Percentiles rank a stretch among this genome's conserved stretches.
Evolutionary conservation across 352 stramenopile species (phyloP).

Genomic region (Phytophthora boehmeriae): DNA sequence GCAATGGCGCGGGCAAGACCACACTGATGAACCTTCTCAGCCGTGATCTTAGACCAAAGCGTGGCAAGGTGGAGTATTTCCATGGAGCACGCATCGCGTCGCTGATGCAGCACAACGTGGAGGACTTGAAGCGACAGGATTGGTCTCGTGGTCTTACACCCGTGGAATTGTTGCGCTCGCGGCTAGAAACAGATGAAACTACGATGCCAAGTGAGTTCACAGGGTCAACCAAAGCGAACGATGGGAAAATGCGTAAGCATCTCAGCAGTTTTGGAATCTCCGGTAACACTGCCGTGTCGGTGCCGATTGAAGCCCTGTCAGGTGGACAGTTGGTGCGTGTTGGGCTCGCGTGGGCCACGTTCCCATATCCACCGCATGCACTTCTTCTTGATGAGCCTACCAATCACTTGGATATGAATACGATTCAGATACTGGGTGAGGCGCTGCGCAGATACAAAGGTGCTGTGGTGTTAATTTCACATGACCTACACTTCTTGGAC

Average conservation of each 20-base stretch:
- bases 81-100: slow-evolving; percentile 53
- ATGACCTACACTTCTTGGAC: slow-evolving; percentile 66
- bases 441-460: slow-evolving; percentile 60
- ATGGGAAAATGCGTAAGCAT: slow-evolving; percentile 49
- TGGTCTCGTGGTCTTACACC: slow-evolving; percentile 52
- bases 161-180: slow-evolving; percentile 45
- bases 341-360: slow-evolving; percentile 54
- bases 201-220: slow-evolving; percentile 7
- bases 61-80: slow-evolving; percentile 53
- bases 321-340: slow-evolving; percentile 61
- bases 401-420: slow-evolving; percentile 93
- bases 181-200: slow-evolving; percentile 40
- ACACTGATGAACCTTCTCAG: slow-evolving; percentile 95
- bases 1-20: slow-evolving; percentile 89
- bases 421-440: slow-evolving; percentile 76
- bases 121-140: slow-evolving; percentile 58
- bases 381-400: slow-evolving; percentile 93
- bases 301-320: slow-evolving; percentile 49
- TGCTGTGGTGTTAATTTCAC: slow-evolving; percentile 67
- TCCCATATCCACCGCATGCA: slow-evolving; percentile 90
- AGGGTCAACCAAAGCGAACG: slow-evolving; percentile 9
- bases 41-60: slow-evolving; percentile 63
- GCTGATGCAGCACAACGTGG: slow-evolving; percentile 71
- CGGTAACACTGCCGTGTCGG: slow-evolving; percentile 32
- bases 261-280: slow-evolving; percentile 58